These are phyloP conservation scores for Daldinia vernicosa DNA, from an alignment of 495 filamentous ascomycete genomes.

Conservation along the genomic window DNA sequence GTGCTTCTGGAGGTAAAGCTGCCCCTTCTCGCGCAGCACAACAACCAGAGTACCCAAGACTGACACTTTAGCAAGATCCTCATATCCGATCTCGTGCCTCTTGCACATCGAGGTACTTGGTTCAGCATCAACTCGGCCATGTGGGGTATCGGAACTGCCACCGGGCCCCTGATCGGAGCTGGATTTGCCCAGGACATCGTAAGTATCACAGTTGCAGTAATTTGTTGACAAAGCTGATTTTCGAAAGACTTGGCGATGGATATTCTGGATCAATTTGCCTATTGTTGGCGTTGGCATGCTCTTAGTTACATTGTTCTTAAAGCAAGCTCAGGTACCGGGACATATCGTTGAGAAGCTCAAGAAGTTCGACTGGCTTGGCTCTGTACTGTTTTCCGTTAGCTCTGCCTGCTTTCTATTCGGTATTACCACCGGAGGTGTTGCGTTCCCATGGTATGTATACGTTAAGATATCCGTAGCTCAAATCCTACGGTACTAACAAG, in stretches of 20 bases:
- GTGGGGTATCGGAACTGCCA: constrained; percentile 73
- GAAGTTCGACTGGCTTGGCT: constrained; percentile 66
- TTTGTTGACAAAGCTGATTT: constrained; percentile 11
- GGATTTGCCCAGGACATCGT: constrained; percentile 67
- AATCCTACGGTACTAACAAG: neutral
- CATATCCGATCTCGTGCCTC: constrained; percentile 70
- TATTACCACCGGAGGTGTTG: constrained; percentile 62
- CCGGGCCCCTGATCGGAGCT: constrained; percentile 74
- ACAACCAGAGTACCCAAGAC: neutral
- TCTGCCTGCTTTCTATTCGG: constrained; percentile 59
- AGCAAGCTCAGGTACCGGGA: constrained; percentile 44
- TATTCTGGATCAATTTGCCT: constrained; percentile 59
- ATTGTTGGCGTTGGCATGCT: constrained; percentile 52
- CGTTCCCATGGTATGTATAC: constrained; percentile 57
- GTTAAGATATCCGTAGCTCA: constrained; percentile 4
- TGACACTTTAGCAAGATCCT: constrained; percentile 44
- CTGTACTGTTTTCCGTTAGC: constrained; percentile 59
- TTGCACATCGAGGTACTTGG: constrained; percentile 59
- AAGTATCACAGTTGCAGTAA: constrained; percentile 55
- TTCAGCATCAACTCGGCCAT: constrained; percentile 57
- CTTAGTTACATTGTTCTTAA: constrained; percentile 53
- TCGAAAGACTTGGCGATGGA: constrained; percentile 41
- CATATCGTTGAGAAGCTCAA: constrained; percentile 57
- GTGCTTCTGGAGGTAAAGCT: constrained; percentile 64
- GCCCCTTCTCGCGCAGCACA: neutral